Conservation (phyloP, 441 rosid species). For the Rhodomyrtus psidioides region DNA sequence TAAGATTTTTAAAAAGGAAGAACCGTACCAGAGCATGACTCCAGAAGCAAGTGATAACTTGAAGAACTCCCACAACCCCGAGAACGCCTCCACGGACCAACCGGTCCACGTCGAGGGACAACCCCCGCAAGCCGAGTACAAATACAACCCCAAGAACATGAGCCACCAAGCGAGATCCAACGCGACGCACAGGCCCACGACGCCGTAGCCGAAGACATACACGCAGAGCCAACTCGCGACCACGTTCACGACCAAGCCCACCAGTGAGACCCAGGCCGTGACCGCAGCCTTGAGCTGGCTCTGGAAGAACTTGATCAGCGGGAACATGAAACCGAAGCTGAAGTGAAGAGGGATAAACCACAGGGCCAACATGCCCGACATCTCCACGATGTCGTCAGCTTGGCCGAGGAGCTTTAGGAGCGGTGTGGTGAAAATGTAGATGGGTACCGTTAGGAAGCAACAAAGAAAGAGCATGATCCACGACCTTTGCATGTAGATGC, state of each 20-base stretch:
- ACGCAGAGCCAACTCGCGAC: background rate
- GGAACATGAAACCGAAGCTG: background rate
- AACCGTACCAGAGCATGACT: slow-evolving; percentile 22
- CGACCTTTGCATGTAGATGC: background rate
- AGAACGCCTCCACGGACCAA: slow-evolving; percentile 33
- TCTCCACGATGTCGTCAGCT: background rate
- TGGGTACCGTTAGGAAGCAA: background rate
- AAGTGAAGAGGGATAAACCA: background rate
- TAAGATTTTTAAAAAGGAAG: too few relatives aligned
- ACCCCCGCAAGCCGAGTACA: slow-evolving; percentile 22
- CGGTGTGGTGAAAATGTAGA: background rate
- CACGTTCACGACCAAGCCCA: background rate
- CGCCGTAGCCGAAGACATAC: background rate
- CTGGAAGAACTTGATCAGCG: background rate
- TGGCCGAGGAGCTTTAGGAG: background rate
- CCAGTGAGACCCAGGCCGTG: background rate
- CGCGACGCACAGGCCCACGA: slow-evolving; percentile 3
- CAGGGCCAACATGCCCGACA: background rate
- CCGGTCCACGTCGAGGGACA: slow-evolving; percentile 20
- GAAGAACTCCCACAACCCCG: slow-evolving; percentile 37
- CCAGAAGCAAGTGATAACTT: slow-evolving; percentile 14
- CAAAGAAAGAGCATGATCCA: background rate
- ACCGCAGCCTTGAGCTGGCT: background rate
- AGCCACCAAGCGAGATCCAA: slow-evolving; percentile 48
- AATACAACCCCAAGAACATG: slow-evolving; percentile 22